Conservation (phyloP, 129 eudicot species). For the Flaveria brownii region DNA sequence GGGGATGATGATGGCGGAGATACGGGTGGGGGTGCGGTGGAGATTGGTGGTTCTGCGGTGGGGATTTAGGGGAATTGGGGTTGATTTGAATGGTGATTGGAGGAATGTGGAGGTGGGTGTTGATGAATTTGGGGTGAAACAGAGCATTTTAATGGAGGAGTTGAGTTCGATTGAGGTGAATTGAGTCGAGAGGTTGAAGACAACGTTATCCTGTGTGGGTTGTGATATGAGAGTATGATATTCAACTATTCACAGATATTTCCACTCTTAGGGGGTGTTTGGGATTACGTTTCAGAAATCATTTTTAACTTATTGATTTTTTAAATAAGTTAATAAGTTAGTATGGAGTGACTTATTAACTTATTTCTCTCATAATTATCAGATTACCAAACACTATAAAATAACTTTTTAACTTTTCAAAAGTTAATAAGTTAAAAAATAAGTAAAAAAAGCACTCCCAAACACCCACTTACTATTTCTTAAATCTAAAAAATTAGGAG, state of each 20-base stretch:
- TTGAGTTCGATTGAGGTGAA: not conserved
- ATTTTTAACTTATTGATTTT: too few species aligned
- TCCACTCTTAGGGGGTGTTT: too few species aligned
- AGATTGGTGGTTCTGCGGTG: slow-evolving; percentile 18
- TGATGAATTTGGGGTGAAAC: slow-evolving; percentile 41
- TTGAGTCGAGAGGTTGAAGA: slow-evolving; percentile 24
- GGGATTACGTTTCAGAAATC: too few species aligned
- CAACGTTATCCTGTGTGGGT: slow-evolving; percentile 32
- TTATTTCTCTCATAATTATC: too few species aligned
- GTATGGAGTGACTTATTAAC: too few species aligned
- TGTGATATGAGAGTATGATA: not conserved
- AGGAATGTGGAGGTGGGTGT: slow-evolving; percentile 32
- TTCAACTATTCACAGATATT: not conserved
- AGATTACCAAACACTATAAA: too few species aligned
- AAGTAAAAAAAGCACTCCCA: too few species aligned
- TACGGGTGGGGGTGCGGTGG: slow-evolving; percentile 14
- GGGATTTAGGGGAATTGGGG: slow-evolving; percentile 31
- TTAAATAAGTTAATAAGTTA: too few species aligned
- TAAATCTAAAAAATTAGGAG: not conserved
- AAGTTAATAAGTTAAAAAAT: too few species aligned
- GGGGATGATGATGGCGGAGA: slow-evolving; percentile 45
- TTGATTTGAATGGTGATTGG: slow-evolving; percentile 31
- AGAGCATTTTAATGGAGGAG: slow-evolving; percentile 36
- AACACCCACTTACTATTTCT: too few species aligned
- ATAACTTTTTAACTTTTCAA: too few species aligned